Evolutionary conservation across 2,329 filamentous ascomycete genomes (phyloP), one percentile per base, ranked within the genome.

Genomic region (Monosporascus cannonballus): DNA sequence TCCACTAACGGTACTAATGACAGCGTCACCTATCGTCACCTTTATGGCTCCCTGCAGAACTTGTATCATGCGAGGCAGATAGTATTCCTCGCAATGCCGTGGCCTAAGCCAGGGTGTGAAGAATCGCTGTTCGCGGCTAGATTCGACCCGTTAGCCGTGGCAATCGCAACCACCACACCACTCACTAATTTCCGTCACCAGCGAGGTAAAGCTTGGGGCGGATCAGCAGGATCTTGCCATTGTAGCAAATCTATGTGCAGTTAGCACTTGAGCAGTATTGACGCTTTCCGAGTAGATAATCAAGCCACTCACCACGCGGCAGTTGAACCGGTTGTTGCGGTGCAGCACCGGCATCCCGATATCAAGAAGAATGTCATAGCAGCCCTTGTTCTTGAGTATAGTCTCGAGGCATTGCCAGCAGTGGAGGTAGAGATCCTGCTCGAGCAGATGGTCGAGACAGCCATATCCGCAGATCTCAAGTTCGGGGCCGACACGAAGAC

Each of bases 191-290:
- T 2, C 86, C 87, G 66, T 89, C 85, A 55, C 87, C 86, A 47
- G 86, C 86, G 6, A 91, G 76, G 61, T 76, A 84, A 57, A 89
- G 75, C 69, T 90, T 91, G 0, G 87, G 87, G 11, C 87, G 76
- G 53, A 94, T 86, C 54, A 86, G 74, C 18, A 91, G 70, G 20
- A 92, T 84, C 69, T 85, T 83, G 49, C 81, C 78, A 59, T 91
- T 80, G 49, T 83, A 75, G 55, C 75, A 74, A 56, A 89, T 78
- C 42, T 46, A 18, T 27, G 9, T 34, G 11, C 30, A 14, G 11
- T 34, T 34, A 34, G 11, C 11, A 34, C 11, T 34, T 34, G 30
- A 14, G 4, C 30, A 3, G 30, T 34, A 34, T 34, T 14, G 30
- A 34, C 30, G 30, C 30, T 34, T 14, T 11, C 11, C 30, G 11